These are phyloP conservation scores for Lactifluus echinatus DNA, from an alignment of 768 basidiomycete genomes.

Conservation along the genomic window DNA sequence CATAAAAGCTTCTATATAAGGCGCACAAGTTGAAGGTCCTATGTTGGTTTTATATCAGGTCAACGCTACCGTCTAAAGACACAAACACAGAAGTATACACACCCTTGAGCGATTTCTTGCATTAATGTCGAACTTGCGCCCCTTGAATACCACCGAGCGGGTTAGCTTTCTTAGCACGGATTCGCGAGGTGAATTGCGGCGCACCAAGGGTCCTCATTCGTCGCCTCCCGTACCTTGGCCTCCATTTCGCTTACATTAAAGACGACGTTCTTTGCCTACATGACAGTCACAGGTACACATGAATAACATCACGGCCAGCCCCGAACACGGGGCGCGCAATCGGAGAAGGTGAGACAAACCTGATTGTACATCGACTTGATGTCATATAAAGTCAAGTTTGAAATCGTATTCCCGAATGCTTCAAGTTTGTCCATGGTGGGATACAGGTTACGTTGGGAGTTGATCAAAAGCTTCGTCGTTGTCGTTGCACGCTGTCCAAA, in stretches of 20 bases:
- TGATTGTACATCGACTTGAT: conserved; percentile 93
- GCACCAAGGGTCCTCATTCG: conserved; percentile 96
- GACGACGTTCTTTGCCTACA: conserved; percentile 89
- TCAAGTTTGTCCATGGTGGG: conserved; percentile 71
- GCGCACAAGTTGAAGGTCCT: conserved; percentile 97
- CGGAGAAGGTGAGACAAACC: conserved; percentile 34
- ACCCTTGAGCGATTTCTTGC: conserved; percentile 99
- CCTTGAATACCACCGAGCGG: conserved; percentile 39
- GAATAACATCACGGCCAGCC: neutral
- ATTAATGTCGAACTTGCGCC: conserved; percentile 96
- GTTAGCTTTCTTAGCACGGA: neutral
- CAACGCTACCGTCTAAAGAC: conserved; percentile 6
- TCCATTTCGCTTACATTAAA: conserved; percentile 97
- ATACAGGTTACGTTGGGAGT: neutral
- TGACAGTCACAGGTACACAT: neutral
- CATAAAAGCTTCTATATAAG: neutral
- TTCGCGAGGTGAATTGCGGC: conserved; percentile 22
- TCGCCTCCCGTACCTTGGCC: conserved; percentile 92
- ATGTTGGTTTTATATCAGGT: neutral
- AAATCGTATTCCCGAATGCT: conserved; percentile 63
- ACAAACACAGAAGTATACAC: conserved; percentile 27
- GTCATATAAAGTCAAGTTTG: conserved; percentile 85
- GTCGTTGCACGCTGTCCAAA: neutral
- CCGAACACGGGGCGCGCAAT: neutral
- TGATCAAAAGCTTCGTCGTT: neutral